These are phyloP conservation scores for Ustilago nuda DNA, from an alignment of 1,284 basidiomycete species.

Conservation along the genomic window DNA sequence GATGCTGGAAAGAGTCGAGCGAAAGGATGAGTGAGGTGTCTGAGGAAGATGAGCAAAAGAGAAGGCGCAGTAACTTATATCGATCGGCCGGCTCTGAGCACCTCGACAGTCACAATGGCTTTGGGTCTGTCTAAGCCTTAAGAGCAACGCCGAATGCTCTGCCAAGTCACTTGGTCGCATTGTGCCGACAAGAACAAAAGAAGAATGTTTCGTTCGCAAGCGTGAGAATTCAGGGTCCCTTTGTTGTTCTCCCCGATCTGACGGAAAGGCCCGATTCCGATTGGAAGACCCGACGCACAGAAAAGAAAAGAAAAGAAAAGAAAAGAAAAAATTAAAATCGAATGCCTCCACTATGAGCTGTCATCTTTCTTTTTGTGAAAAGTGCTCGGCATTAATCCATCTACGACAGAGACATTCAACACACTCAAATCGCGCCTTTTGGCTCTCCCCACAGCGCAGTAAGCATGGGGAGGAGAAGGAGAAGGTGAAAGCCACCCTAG, in stretches of 20 bases:
- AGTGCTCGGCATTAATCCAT: neutral
- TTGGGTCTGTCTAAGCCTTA: neutral
- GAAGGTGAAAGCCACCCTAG: neutral
- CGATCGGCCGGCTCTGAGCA: neutral
- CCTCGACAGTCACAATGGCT: neutral
- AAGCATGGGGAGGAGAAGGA: neutral
- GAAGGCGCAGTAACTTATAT: neutral
- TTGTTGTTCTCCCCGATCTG: slow-evolving; percentile 3
- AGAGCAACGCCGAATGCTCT: neutral
- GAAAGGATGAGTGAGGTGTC: slow-evolving; percentile 1
- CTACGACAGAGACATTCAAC: neutral
- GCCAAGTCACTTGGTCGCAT: neutral
- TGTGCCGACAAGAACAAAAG: slow-evolving; percentile 5
- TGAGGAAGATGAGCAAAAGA: neutral
- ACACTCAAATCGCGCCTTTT: neutral
- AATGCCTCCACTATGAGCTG: slow-evolving; percentile 20
- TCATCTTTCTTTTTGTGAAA: slow-evolving; percentile 4
- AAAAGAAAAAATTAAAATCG: neutral
- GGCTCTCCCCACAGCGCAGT: neutral
- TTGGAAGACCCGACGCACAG: neutral
- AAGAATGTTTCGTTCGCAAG: neutral
- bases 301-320: slow-evolving; percentile 1
- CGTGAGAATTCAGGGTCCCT: slow-evolving; percentile 10
- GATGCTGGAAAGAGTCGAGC: neutral
- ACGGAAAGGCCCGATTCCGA: neutral